Evolutionary conservation across 176 grass and related monocot species (phyloP).

Genomic region (Triticum timopheevii): DNA sequence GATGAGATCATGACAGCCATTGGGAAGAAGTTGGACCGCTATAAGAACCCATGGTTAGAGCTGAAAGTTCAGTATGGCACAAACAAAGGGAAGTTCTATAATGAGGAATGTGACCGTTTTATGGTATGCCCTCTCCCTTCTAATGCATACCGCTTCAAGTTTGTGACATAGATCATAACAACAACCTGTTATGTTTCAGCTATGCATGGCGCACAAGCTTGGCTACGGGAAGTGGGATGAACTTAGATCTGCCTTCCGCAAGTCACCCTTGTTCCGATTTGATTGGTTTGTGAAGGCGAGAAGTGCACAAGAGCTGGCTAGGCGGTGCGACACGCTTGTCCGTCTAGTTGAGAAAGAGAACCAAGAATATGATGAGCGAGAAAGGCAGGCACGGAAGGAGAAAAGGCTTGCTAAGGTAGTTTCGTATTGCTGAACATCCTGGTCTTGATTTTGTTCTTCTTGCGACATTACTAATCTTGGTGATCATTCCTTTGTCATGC

Average conservation of each 20-base stretch:
- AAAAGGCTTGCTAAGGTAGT: constrained; percentile 87
- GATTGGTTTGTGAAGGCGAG: constrained; percentile 99
- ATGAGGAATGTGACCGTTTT: constrained; percentile 98
- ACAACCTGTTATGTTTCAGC: constrained; percentile 51
- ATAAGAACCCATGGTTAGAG: constrained; percentile 98
- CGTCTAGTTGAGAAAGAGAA: constrained; percentile 97
- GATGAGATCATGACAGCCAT: constrained; percentile 98
- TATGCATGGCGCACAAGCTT: constrained; percentile 99
- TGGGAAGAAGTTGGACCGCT: constrained; percentile 92
- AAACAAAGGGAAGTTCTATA: constrained; percentile 97
- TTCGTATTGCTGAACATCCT: not conserved
- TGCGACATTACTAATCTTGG: not conserved
- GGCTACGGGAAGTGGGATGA: constrained; percentile 98
- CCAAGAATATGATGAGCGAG: constrained; percentile 93
- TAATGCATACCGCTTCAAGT: not conserved
- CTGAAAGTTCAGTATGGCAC: constrained; percentile 97
- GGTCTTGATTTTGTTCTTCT: not conserved
- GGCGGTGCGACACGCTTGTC: constrained; percentile 95
- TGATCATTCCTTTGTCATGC: constrained; percentile 17
- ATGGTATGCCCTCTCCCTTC: constrained; percentile 60
- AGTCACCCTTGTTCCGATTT: constrained; percentile 90
- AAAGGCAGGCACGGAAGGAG: constrained; percentile 91
- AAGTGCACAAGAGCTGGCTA: constrained; percentile 88
- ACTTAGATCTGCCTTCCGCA: constrained; percentile 91
- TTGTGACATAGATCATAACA: constrained; percentile 38